Evolutionary conservation across 2,329 filamentous ascomycete species (phyloP).

Genomic region (Lasiodiplodia citricola): DNA sequence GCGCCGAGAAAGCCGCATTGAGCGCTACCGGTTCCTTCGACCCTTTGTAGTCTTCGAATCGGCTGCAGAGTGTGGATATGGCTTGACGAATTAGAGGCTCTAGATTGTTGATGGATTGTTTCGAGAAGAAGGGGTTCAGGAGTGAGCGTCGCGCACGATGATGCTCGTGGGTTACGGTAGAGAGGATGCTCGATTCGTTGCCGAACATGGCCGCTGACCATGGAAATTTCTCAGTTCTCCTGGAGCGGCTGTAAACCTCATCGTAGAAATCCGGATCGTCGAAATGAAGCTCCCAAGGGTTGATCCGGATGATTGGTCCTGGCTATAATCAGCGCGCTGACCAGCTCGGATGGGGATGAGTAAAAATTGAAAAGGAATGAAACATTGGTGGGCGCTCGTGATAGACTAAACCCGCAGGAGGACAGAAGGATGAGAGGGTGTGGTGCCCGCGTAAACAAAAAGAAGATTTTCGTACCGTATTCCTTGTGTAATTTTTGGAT

Average conservation of each 20-base stretch:
- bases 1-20: constrained; percentile 23
- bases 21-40: constrained; percentile 19
- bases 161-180: constrained; percentile 31
- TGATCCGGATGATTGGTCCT: constrained; percentile 31
- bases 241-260: constrained; percentile 10
- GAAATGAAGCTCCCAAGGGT: constrained; percentile 31
- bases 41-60: constrained; percentile 23
- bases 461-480: constrained; percentile 28
- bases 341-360: too few relatives aligned
- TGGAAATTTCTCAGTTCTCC: constrained; percentile 28
- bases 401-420: background rate
- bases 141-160: constrained; percentile 32
- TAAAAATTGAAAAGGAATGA: too few relatives aligned
- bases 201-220: constrained; percentile 30
- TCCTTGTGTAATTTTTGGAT: constrained; percentile 33
- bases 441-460: too few relatives aligned
- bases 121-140: constrained; percentile 36
- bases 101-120: constrained; percentile 31
- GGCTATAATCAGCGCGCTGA: background rate
- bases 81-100: constrained; percentile 30
- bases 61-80: constrained; percentile 32
- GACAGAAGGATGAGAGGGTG: too few relatives aligned
- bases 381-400: too few relatives aligned
- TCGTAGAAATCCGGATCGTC: constrained; percentile 30
- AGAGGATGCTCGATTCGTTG: constrained; percentile 12